These are phyloP conservation scores for Kregervanrija delftensis DNA, from an alignment of 805 yeast species.

Conservation along the genomic window DNA sequence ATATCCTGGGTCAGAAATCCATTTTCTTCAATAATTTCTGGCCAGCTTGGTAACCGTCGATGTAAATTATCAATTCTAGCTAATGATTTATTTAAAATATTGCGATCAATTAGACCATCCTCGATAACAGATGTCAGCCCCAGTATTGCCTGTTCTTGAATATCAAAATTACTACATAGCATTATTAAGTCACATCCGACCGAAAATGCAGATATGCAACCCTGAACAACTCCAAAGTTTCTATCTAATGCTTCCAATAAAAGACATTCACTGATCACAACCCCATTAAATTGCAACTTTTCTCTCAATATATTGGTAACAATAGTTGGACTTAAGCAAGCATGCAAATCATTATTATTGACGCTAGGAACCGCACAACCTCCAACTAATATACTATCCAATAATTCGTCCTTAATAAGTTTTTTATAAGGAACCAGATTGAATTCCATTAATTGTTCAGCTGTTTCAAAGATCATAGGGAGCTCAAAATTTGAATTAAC, in stretches of 20 bases:
- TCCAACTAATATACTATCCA: conserved; percentile 52
- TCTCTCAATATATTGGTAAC: conserved; percentile 41
- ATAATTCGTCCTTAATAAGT: conserved; percentile 34
- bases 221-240: conserved; percentile 55
- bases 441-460: conserved; percentile 44
- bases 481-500: conserved; percentile 49
- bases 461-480: conserved; percentile 51
- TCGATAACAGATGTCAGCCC: conserved; percentile 23
- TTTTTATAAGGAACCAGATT: conserved; percentile 44
- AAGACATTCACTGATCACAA: conserved; percentile 50
- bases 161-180: conserved; percentile 47
- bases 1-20: conserved; percentile 17
- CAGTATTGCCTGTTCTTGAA: conserved; percentile 51
- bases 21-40: conserved; percentile 19
- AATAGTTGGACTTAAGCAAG: conserved; percentile 48
- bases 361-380: conserved; percentile 64
- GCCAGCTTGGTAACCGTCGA: conserved; percentile 34
- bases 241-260: conserved; percentile 57
- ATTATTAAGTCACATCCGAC: conserved; percentile 59
- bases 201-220: conserved; percentile 44
- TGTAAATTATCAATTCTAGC: conserved; percentile 38
- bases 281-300: conserved; percentile 46
- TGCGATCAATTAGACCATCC: conserved; percentile 32
- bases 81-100: conserved; percentile 32
- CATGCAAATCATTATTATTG: conserved; percentile 53